Evolutionary conservation across 495 filamentous ascomycete genomes (phyloP).

Genomic region (Aspergillus baeticus): DNA sequence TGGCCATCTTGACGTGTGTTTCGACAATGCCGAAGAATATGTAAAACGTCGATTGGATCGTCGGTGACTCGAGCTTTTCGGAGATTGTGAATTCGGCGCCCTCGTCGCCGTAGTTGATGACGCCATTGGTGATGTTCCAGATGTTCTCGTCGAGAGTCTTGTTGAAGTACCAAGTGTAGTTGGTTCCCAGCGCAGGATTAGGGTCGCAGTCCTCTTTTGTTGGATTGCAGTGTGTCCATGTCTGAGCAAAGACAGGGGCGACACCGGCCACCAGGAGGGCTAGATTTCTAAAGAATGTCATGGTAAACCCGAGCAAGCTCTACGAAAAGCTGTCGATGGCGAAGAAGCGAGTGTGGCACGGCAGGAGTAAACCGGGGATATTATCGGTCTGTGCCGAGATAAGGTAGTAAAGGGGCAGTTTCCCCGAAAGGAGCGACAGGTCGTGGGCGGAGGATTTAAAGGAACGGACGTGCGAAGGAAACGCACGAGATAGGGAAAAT

Average conservation of each 20-base stretch:
- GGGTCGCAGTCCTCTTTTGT: slow-evolving; percentile 61
- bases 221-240: slow-evolving; percentile 65
- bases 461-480: slow-evolving; percentile 35
- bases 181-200: slow-evolving; percentile 66
- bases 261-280: slow-evolving; percentile 29
- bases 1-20: slow-evolving; percentile 66
- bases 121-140: slow-evolving; percentile 65
- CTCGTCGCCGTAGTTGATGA: slow-evolving; percentile 51
- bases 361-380: slow-evolving; percentile 4
- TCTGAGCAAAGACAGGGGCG: slow-evolving; percentile 33
- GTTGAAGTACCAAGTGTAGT: slow-evolving; percentile 61
- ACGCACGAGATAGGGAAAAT: slow-evolving; percentile 26
- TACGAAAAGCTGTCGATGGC: not conserved
- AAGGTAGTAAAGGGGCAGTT: slow-evolving; percentile 18
- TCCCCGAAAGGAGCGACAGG: slow-evolving; percentile 14
- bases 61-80: slow-evolving; percentile 65
- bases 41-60: slow-evolving; percentile 72
- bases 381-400: slow-evolving; percentile 3
- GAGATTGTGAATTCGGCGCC: slow-evolving; percentile 71
- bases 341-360: slow-evolving; percentile 3
- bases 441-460: slow-evolving; percentile 16
- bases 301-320: slow-evolving; percentile 14
- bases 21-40: slow-evolving; percentile 84
- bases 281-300: slow-evolving; percentile 26
- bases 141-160: slow-evolving; percentile 47